These are phyloP conservation scores for Malus hybrid DNA, from an alignment of 331 rosid genomes.

Conservation along the genomic window DNA sequence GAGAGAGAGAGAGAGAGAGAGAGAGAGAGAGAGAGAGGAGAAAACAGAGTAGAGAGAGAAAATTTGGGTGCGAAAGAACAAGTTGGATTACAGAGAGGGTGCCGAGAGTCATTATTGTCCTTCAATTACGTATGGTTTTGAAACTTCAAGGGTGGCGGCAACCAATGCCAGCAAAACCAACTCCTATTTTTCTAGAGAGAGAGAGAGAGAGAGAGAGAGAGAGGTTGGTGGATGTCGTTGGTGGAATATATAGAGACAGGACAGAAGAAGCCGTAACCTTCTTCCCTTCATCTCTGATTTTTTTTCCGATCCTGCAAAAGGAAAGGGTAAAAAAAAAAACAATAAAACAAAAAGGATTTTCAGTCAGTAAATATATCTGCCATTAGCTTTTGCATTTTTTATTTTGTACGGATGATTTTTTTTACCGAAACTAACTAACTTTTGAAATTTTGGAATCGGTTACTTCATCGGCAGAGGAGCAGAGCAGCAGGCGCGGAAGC, in stretches of 20 bases:
- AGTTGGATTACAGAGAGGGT: too few species aligned
- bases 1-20: too few species aligned
- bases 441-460: not conserved
- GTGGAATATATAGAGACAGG: not conserved
- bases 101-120: too few species aligned
- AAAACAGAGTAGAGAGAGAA: too few species aligned
- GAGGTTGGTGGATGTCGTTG: conserved; percentile 1
- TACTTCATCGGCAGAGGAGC: not conserved
- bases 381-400: not conserved
- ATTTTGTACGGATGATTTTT: not conserved
- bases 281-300: too few species aligned
- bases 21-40: too few species aligned
- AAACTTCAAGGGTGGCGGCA: too few species aligned
- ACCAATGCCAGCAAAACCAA: too few species aligned
- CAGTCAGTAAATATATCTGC: not conserved
- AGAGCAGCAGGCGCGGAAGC: not conserved
- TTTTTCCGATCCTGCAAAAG: not conserved
- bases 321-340: too few species aligned
- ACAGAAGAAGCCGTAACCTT: too few species aligned
- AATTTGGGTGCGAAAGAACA: too few species aligned
- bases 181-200: not conserved
- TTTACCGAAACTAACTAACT: not conserved
- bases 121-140: too few species aligned
- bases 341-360: not conserved
- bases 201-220: not conserved